Percentiles rank a stretch among this genome's conserved stretches.
Evolutionary conservation across 345 rosid genomes (phyloP).

Genomic region (Pistacia atlantica): DNA sequence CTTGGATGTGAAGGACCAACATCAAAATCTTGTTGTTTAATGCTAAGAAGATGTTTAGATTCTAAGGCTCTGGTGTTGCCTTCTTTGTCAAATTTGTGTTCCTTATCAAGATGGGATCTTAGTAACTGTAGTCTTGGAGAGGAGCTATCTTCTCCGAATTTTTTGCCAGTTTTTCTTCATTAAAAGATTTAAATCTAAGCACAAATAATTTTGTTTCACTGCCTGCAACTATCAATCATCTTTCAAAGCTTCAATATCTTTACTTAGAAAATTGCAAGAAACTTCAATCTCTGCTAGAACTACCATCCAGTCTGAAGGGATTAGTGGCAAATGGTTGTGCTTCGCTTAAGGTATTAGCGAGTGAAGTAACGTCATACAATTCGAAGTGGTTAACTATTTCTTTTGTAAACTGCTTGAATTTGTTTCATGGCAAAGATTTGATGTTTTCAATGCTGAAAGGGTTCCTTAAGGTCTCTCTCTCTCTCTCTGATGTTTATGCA

Average conservation of each 20-base stretch:
- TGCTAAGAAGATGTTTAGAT: neutral
- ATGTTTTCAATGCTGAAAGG: neutral
- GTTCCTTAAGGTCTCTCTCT: neutral
- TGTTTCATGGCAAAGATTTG: neutral
- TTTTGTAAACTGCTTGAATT: neutral
- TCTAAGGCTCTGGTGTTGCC: conserved; percentile 6
- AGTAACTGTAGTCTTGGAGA: neutral
- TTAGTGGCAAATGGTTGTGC: conserved; percentile 10
- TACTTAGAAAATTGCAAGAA: conserved; percentile 22
- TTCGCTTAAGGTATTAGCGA: conserved; percentile 15
- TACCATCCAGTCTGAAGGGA: conserved; percentile 22
- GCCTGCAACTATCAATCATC: conserved; percentile 12
- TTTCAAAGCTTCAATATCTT: conserved; percentile 18
- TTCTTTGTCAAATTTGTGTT: conserved; percentile 1
- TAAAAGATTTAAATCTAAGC: neutral
- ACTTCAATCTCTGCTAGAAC: conserved; percentile 21
- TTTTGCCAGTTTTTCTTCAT: conserved; percentile 4
- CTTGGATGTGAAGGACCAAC: too few relatives aligned
- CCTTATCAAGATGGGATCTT: neutral
- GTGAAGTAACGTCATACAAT: neutral
- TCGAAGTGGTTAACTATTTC: neutral
- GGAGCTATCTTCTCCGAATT: neutral
- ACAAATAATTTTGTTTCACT: conserved; percentile 19
- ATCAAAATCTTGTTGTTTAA: neutral
- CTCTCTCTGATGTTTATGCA: neutral